A percentile compares a stretch with the other conserved stretches of the same genome.
These are phyloP conservation scores for Sporothrix schenckii DNA, from an alignment of 2,329 filamentous ascomycete genomes.

Conservation along the genomic window DNA sequence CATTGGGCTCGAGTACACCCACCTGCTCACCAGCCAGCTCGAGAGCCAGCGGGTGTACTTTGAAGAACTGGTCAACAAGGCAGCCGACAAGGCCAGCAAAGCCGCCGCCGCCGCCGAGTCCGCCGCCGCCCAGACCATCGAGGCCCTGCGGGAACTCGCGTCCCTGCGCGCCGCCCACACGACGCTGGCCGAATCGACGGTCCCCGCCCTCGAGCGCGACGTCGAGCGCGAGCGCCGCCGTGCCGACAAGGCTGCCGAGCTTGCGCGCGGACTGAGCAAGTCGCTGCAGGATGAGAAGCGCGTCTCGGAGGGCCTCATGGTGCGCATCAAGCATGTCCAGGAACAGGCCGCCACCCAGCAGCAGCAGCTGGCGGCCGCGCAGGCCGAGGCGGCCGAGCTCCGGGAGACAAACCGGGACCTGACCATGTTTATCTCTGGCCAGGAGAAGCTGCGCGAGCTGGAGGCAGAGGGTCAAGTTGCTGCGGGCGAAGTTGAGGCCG, in stretches of 20 bases:
- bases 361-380: conserved; percentile 60
- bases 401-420: conserved; percentile 86
- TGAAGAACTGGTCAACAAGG: conserved; percentile 86
- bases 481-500: conserved; percentile 74
- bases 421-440: conserved; percentile 81
- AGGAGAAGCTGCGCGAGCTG: conserved; percentile 76
- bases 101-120: conserved; percentile 69
- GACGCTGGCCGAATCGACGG: conserved; percentile 56
- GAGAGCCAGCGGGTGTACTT: conserved; percentile 93
- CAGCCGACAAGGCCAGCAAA: conserved; percentile 82
- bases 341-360: conserved; percentile 62
- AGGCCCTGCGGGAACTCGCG: conserved; percentile 54
- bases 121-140: conserved; percentile 56
- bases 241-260: conserved; percentile 70
- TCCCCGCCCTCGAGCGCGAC: conserved; percentile 73
- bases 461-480: conserved; percentile 61
- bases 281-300: conserved; percentile 85
- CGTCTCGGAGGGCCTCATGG: conserved; percentile 77
- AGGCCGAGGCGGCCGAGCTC: conserved; percentile 69
- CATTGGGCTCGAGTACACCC: conserved; percentile 92
- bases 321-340: conserved; percentile 75
- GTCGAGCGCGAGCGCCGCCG: conserved; percentile 68
- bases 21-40: conserved; percentile 87
- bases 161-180: conserved; percentile 59
- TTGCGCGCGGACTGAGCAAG: conserved; percentile 75